A percentile compares a stretch with the other conserved stretches of the same genome.
phyloP scores from a whole-genome alignment of 2,329 filamentous ascomycete species.

The Cercospora nicotianae region DNA sequence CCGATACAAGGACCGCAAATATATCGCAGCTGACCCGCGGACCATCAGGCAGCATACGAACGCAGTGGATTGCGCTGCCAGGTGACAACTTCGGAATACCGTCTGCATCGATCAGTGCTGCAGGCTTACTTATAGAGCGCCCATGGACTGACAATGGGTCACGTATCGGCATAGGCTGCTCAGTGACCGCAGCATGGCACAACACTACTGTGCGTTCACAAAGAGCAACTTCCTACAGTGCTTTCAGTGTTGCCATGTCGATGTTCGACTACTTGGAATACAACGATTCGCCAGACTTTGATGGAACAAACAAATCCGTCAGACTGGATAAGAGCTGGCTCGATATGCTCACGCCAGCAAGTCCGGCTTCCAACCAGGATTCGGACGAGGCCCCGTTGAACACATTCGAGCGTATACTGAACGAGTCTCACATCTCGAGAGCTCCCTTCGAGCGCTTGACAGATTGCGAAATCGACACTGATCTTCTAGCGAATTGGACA shows the following conservation, averaged over 20 bases:
- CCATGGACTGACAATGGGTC: background rate
- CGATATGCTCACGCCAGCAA: background rate
- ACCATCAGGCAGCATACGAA: background rate
- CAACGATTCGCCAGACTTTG: background rate
- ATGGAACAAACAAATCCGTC: background rate
- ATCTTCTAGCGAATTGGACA: background rate
- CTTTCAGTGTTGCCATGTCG: background rate
- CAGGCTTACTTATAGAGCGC: background rate
- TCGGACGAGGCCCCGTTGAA: background rate
- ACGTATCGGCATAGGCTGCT: background rate
- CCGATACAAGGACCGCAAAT: background rate
- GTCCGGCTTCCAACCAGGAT: background rate
- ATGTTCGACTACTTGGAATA: background rate
- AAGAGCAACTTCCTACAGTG: background rate
- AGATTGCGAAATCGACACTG: background rate
- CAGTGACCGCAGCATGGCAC: background rate
- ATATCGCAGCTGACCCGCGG: background rate
- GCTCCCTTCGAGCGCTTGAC: background rate
- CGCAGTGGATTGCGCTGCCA: background rate
- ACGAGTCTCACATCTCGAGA: background rate
- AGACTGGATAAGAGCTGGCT: background rate
- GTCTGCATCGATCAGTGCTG: background rate
- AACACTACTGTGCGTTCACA: background rate
- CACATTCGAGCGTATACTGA: background rate
- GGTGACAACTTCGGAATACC: background rate